These are phyloP conservation scores for Alternaria longipes DNA, from an alignment of 2,329 filamentous ascomycete genomes.

Conservation along the genomic window DNA sequence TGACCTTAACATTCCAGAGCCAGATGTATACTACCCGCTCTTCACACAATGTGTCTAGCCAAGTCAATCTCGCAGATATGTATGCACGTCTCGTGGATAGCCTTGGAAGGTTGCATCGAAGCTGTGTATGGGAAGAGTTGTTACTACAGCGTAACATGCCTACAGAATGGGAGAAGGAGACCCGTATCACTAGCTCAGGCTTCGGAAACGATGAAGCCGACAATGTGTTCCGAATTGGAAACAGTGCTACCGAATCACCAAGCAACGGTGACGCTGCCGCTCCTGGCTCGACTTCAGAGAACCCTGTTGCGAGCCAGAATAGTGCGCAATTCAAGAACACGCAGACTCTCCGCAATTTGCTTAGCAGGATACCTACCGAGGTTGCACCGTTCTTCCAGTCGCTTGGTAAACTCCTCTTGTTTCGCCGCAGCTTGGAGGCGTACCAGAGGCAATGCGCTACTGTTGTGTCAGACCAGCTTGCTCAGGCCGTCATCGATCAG, in stretches of 20 bases:
- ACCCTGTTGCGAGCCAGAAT: slow-evolving; percentile 32
- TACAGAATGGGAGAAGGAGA: slow-evolving; percentile 66
- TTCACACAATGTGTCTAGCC: slow-evolving; percentile 70
- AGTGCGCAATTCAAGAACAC: slow-evolving; percentile 74
- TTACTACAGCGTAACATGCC: slow-evolving; percentile 78
- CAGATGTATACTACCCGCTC: slow-evolving; percentile 71
- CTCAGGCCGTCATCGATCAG: slow-evolving; percentile 74
- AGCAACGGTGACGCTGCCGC: slow-evolving; percentile 23
- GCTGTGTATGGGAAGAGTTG: slow-evolving; percentile 86
- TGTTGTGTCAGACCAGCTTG: slow-evolving; percentile 73
- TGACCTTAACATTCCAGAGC: slow-evolving; percentile 76
- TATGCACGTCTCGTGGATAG: slow-evolving; percentile 78
- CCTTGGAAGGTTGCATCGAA: slow-evolving; percentile 79
- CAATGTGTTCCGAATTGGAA: slow-evolving; percentile 49
- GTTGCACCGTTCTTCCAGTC: slow-evolving; percentile 88
- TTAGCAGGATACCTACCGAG: slow-evolving; percentile 79
- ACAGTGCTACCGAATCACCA: slow-evolving; percentile 31
- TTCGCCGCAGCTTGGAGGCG: slow-evolving; percentile 75
- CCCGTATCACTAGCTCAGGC: slow-evolving; percentile 53
- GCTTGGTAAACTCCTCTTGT: slow-evolving; percentile 81
- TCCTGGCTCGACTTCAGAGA: slow-evolving; percentile 15
- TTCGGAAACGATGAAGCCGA: slow-evolving; percentile 53
- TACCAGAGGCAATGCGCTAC: slow-evolving; percentile 69
- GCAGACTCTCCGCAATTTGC: slow-evolving; percentile 75
- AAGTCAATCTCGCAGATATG: slow-evolving; percentile 85